Evolutionary conservation across 129 eudicot genomes (phyloP).

Genomic region (Chrysanthemum seticuspe): DNA sequence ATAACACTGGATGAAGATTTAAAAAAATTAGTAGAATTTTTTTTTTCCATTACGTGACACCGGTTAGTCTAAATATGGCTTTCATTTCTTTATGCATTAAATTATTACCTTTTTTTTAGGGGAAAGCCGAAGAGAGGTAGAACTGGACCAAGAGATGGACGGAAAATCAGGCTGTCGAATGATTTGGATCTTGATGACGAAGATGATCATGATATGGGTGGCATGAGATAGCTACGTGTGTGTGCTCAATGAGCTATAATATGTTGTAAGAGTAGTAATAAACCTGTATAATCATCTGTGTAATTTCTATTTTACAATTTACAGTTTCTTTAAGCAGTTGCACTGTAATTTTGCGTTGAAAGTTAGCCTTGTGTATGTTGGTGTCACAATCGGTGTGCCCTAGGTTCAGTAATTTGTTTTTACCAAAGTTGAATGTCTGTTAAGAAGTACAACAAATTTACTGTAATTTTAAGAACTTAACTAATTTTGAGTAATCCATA

Average conservation of each 20-base stretch:
- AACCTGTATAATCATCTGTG: conserved; percentile 28
- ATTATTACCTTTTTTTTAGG: conserved; percentile 28
- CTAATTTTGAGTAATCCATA: too few species aligned
- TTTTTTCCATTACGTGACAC: neutral
- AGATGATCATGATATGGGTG: conserved; percentile 64
- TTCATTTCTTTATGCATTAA: neutral
- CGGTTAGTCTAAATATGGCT: neutral
- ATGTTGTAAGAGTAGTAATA: conserved; percentile 23
- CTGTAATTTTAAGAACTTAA: too few species aligned
- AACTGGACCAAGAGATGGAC: conserved; percentile 75
- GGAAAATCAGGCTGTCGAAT: conserved; percentile 55
- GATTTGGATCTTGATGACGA: conserved; percentile 70
- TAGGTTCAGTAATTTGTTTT: too few species aligned
- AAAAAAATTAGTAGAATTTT: too few species aligned
- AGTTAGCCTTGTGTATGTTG: neutral
- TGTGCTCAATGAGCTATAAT: conserved; percentile 14
- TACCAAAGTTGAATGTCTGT: too few species aligned
- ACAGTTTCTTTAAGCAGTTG: conserved; percentile 7
- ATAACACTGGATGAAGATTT: too few species aligned
- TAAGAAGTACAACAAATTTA: too few species aligned
- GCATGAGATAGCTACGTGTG: conserved; percentile 46
- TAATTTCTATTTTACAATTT: conserved; percentile 13
- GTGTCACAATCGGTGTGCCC: conserved; percentile 2
- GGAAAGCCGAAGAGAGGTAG: conserved; percentile 89
- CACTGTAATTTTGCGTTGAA: conserved; percentile 5